phyloP scores from a whole-genome alignment of 1,284 basidiomycete species.

The Leccinum subfulvum region DNA sequence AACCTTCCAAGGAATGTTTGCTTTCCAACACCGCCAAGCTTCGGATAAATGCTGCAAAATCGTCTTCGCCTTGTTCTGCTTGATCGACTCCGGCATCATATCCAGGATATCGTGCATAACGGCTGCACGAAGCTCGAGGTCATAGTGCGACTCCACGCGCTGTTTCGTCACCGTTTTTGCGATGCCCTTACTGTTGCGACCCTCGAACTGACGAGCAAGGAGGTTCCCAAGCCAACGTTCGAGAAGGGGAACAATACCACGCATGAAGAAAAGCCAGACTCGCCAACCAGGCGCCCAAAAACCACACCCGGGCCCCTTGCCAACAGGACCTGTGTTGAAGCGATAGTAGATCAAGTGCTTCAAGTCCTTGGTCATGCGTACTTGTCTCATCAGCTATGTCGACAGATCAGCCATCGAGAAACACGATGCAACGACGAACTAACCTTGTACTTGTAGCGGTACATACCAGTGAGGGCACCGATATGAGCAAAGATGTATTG shows the following conservation, averaged over 20 bases:
- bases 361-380: constrained; percentile 98
- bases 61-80: constrained; percentile 98
- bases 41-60: constrained; percentile 97
- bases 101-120: constrained; percentile 99
- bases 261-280: constrained; percentile 99
- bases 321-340: constrained; percentile 99
- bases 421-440: constrained; percentile 14
- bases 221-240: constrained; percentile 98
- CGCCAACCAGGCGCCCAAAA: constrained; percentile 99
- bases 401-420: constrained; percentile 7
- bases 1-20: constrained; percentile 98
- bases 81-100: constrained; percentile 99
- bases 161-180: constrained; percentile 99
- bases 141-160: constrained; percentile 97
- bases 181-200: constrained; percentile 92
- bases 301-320: constrained; percentile 97
- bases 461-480: constrained; percentile 98
- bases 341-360: constrained; percentile 98
- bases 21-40: constrained; percentile 99
- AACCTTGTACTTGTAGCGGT: constrained; percentile 98
- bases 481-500: constrained; percentile 99
- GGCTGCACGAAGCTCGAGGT: constrained; percentile 94
- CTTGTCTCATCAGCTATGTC: constrained; percentile 91
- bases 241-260: constrained; percentile 95
- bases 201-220: constrained; percentile 97